Evolutionary conservation across 768 basidiomycete species (phyloP).

Genomic region (Trametes sanguinea): DNA sequence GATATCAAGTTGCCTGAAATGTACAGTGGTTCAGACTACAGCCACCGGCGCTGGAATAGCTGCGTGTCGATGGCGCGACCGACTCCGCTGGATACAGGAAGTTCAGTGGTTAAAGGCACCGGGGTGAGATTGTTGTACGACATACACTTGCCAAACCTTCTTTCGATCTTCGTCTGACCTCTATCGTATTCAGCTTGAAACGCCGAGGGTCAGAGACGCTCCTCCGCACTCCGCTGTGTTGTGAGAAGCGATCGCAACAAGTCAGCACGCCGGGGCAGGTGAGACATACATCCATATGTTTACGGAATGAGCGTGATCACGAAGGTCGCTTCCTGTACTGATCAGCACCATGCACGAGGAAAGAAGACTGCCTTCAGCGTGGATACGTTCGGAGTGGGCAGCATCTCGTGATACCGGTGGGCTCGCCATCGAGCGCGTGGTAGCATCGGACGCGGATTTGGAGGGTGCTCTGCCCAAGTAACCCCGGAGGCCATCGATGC

Average conservation of each 20-base stretch:
- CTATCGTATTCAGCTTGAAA: not conserved
- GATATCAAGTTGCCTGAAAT: constrained; percentile 1
- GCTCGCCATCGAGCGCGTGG: constrained; percentile 1
- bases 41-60: too few species aligned
- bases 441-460: not conserved
- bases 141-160: not conserved
- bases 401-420: constrained; percentile 13
- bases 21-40: not conserved
- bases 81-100: not conserved
- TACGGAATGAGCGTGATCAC: constrained; percentile 2
- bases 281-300: constrained; percentile 12
- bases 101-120: not conserved
- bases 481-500: constrained; percentile 2
- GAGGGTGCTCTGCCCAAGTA: not conserved
- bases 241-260: not conserved
- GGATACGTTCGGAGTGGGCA: not conserved
- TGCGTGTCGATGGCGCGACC: not conserved
- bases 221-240: not conserved
- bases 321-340: not conserved
- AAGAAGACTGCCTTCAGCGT: not conserved
- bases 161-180: not conserved
- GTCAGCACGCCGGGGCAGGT: constrained; percentile 1
- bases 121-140: not conserved
- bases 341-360: constrained; percentile 6
- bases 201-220: not conserved